Base-by-base conservation (phyloP, 2,329 filamentous ascomycete genomes). In the Colletotrichum truncatum region DNA sequence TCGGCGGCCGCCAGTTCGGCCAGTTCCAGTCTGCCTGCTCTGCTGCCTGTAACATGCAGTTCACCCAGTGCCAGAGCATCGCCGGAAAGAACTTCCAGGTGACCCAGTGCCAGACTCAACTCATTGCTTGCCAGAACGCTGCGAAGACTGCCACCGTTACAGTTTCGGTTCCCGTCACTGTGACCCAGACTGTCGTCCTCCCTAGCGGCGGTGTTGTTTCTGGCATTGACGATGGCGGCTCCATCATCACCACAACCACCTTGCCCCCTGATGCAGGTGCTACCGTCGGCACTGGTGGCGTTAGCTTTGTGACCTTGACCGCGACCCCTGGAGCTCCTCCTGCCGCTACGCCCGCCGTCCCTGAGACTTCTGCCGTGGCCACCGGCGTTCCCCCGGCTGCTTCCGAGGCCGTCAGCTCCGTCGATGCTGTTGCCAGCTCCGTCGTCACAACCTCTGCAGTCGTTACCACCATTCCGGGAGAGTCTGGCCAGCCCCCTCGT, bases 101-200 rank as follows among this genome's bases (percentile, higher is more conserved):
- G n/a, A 67, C 67, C 6, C 67, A 68, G 60, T 68, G 67, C 61
- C 64, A 67, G 65, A 65, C 67, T 16, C 67, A 68, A 30, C 49
- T 67, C 16, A 21, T 65, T 10, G 61, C 61, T 25, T 68, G 67
- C 65, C 55, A 67, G 39, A 59, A 56, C 39, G 60, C 67, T 10
- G 67, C 67, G 9, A 67, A 59, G 39, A 67, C 60, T 23, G 64
- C 60, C n/a, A 68, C 65, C 12, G 60, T 66, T n/a, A 67, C 64
- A 3, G 64, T 67, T 21, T 38, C 64, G 6, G 67, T 67, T 12
- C 66, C 66, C 16, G 63, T 49, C 21, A 67, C 67, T n/a, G 25
- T 67, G 8, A 68, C 65, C 9, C 65, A 66, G 56, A 68, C 67
- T 9, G 67, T 68, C 26, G 16, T 68, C 25, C 59, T 68, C 4